Evolutionary conservation across 1,284 basidiomycete genomes (phyloP).

Genomic region (Ceratobasidium sp.): DNA sequence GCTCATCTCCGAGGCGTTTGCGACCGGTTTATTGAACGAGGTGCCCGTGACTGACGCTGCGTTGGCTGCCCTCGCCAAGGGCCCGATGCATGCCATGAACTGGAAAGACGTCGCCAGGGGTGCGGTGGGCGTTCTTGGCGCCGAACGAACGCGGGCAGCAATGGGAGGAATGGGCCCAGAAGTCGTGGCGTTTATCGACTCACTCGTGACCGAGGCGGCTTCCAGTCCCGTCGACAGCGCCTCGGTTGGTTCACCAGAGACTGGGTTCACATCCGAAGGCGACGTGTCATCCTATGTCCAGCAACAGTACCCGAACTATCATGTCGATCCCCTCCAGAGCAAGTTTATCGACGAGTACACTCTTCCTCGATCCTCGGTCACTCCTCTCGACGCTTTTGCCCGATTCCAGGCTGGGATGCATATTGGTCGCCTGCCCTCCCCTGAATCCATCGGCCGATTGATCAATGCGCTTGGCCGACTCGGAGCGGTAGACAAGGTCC

Average conservation of each 20-base stretch:
- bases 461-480: conserved; percentile 72
- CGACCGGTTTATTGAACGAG: conserved; percentile 17
- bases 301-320: neutral
- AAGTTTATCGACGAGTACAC: conserved; percentile 38
- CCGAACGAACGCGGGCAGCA: conserved; percentile 29
- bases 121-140: conserved; percentile 3
- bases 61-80: conserved; percentile 23
- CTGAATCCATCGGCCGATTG: conserved; percentile 64
- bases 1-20: conserved; percentile 29
- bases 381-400: conserved; percentile 38
- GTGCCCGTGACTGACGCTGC: conserved; percentile 26
- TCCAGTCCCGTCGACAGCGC: conserved; percentile 21
- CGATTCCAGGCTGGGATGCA: conserved; percentile 52
- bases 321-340: conserved; percentile 37
- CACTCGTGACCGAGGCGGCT: conserved; percentile 18
- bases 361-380: conserved; percentile 26
- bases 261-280: conserved; percentile 33
- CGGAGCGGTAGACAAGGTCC: conserved; percentile 66
- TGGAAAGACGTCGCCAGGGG: conserved; percentile 33
- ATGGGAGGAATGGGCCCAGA: conserved; percentile 35
- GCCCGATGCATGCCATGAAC: conserved; percentile 22
- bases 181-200: conserved; percentile 38
- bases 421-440: conserved; percentile 59
- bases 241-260: conserved; percentile 16
- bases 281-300: neutral